A percentile compares a stretch with the other conserved stretches of the same genome.
These are phyloP conservation scores for Penicillium cataractarum DNA, from an alignment of 495 filamentous ascomycete species.

Conservation along the genomic window DNA sequence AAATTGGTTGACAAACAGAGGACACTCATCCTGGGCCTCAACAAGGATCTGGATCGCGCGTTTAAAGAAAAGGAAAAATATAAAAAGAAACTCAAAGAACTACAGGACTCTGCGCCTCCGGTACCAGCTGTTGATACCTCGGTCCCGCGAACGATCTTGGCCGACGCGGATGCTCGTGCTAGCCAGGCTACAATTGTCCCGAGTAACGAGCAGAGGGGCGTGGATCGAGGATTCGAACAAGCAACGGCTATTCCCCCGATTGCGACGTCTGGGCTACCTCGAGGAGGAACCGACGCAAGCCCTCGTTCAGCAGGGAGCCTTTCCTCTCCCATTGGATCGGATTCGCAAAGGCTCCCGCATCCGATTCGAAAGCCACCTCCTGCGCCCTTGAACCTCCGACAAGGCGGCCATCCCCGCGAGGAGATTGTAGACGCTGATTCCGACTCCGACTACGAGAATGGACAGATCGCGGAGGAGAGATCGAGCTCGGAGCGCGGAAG, in stretches of 20 bases:
- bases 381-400: conserved; percentile 75
- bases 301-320: conserved; percentile 25
- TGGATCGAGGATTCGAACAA: neutral
- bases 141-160: conserved; percentile 15
- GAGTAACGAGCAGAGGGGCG: conserved; percentile 2
- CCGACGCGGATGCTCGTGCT: neutral
- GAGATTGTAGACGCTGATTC: conserved; percentile 60
- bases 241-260: conserved; percentile 14
- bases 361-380: conserved; percentile 80
- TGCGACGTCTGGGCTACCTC: conserved; percentile 5
- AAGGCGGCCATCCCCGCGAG: conserved; percentile 41
- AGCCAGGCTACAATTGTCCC: neutral
- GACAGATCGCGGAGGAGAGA: conserved; percentile 66
- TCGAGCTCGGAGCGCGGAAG: conserved; percentile 69
- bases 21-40: conserved; percentile 88
- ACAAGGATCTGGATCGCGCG: conserved; percentile 90
- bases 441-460: conserved; percentile 84
- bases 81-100: conserved; percentile 84
- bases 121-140: conserved; percentile 42
- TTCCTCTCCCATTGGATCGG: conserved; percentile 20
- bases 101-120: conserved; percentile 54
- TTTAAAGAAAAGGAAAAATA: conserved; percentile 96
- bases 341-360: conserved; percentile 44
- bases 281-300: conserved; percentile 14
- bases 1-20: conserved; percentile 94